Conservation (phyloP, 2,329 filamentous ascomycete species). For the Grosmannia serpens region DNA sequence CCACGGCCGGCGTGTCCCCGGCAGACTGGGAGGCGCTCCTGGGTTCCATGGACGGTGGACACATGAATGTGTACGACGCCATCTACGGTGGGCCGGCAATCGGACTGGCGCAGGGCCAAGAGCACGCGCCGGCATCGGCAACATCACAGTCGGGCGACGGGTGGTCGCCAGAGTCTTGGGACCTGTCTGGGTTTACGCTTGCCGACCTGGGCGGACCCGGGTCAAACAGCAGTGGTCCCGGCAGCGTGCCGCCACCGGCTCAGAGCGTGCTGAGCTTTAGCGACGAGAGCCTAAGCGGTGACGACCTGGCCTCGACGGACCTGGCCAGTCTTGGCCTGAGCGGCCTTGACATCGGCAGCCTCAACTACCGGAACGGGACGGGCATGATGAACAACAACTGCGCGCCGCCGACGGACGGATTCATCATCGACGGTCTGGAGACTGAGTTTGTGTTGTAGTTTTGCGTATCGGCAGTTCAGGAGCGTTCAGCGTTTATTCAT, state of each 20-base stretch:
- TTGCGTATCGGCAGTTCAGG: not conserved
- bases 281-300: conserved; percentile 47
- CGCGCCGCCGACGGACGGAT: conserved; percentile 14
- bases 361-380: conserved; percentile 22
- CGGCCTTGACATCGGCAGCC: conserved; percentile 28
- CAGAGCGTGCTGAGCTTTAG: conserved; percentile 45
- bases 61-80: conserved; percentile 73
- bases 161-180: conserved; percentile 49
- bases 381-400: conserved; percentile 8
- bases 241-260: conserved; percentile 26
- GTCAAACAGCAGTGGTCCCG: conserved; percentile 7
- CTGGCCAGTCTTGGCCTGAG: conserved; percentile 27
- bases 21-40: conserved; percentile 77
- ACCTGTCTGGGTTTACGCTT: conserved; percentile 38
- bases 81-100: conserved; percentile 59
- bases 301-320: conserved; percentile 36
- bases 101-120: conserved; percentile 20
- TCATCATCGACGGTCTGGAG: conserved; percentile 31
- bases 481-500: not conserved
- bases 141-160: conserved; percentile 22
- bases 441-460: conserved; percentile 16
- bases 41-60: conserved; percentile 66
- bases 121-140: conserved; percentile 31
- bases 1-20: conserved; percentile 34
- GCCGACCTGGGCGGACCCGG: conserved; percentile 26